Conservation (phyloP, 805 yeast species). For the Lipomyces japonicus region DNA sequence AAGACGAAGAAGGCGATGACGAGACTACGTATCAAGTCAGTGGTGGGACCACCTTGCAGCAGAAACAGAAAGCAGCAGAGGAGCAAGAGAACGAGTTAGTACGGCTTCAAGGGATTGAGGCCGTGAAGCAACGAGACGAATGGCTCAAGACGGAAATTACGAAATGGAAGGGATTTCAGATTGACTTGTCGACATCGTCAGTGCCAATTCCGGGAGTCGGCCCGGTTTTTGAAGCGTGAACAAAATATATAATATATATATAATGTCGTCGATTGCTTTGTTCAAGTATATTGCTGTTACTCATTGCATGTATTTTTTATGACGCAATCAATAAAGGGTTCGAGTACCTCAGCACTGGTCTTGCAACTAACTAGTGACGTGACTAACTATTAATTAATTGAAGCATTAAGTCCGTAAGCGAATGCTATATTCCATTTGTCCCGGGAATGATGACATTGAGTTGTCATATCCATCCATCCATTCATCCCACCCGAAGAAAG, state of each 20-base stretch:
- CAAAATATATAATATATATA: background rate
- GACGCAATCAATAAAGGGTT: no score
- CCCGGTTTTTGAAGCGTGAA: constrained; percentile 18
- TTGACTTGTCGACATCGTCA: constrained; percentile 15
- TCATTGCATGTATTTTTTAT: no score
- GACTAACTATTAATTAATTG: no score
- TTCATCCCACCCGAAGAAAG: no score
- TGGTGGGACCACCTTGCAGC: constrained; percentile 6
- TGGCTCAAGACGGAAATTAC: constrained; percentile 22
- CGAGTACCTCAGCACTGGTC: no score
- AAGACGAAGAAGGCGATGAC: constrained; percentile 13
- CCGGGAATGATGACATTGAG: no score
- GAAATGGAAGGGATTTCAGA: constrained; percentile 25
- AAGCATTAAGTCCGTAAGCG: no score
- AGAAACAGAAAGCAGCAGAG: constrained; percentile 6
- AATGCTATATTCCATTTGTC: no score
- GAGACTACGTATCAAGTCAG: constrained; percentile 14
- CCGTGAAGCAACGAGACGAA: constrained; percentile 5
- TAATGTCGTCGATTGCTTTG: no score
- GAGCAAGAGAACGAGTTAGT: background rate
- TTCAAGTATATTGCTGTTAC: no score
- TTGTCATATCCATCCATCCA: no score
- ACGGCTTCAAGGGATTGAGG: constrained; percentile 6
- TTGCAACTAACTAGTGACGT: no score
- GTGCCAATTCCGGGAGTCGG: constrained; percentile 23